Base-by-base conservation (phyloP, 1,284 basidiomycete species). In the Chondrostereum purpureum region DNA sequence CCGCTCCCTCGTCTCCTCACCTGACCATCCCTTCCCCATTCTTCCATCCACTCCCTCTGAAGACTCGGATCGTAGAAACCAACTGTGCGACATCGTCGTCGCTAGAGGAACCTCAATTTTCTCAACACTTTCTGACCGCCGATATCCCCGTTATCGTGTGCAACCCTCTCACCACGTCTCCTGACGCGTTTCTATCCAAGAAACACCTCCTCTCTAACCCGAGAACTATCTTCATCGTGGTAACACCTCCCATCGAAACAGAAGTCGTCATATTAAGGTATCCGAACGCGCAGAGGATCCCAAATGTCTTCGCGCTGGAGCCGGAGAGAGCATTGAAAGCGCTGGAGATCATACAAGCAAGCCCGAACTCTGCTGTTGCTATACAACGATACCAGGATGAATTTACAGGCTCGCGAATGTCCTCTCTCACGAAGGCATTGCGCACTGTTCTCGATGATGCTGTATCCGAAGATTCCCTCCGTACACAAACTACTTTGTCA, bases 321-420 rank as follows among this genome's bases (percentile, higher is more conserved):
- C 23, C 40, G 20, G n/a, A 21, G 40, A 42, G 14, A 6, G 19
- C 40, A n/a, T n/a, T 39, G 14, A 13, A 12, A 14, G 37, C 37
- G 17, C 64, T 81, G 4, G 61, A 64, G 17, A 53, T 66, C 5
- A 62, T 88, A 34, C 70, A 67, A 45, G 50, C 66, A 10, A 61
- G 74, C 34, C 64, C 73, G 0, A 61, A 60, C 10, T 75, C 76
- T 3, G 53, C 75, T 10, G 52, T 65, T 2, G 68, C 73, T 18
- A 68, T 88, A 10, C 78, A 83, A 51, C 65, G 63, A 46, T 88
- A 79, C 58, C 81, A 85, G 56, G 70, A 77, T 49, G 72, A 78
- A n/a, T 77, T 75, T 45, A 57, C 73, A 14, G 71, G 63, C 10
- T 87, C 85, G 12, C 66, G 69, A n/a, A 58, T 86, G 14, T 70